Evolutionary conservation across 1,284 basidiomycete species (phyloP), one percentile per base, ranked within the genome.

Genomic region (Nidula niveotomentosa): DNA sequence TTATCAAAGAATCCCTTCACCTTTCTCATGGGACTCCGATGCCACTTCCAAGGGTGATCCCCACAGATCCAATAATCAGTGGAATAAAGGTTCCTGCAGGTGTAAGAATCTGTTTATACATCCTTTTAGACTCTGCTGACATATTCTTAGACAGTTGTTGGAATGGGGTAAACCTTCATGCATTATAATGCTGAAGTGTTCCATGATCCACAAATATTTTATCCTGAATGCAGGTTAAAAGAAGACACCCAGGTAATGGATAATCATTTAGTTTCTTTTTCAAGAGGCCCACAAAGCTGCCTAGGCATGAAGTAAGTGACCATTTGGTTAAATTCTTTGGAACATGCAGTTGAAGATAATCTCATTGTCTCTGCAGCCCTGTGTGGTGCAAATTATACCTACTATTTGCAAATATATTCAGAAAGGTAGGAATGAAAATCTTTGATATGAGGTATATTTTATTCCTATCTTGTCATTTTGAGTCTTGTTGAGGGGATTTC

Each of bases 321-420:
- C 4, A 30, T 30, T 5, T 30, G 30, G 30, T 30, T 44, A 2
- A 41, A 17, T 41, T 13, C 15, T 41, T 30, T 36, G 9, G 49
- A 30, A 5, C 30, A 33, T 30, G 7, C 41, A 8, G 6, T 23
- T 10, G 7, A 36, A 13, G 12, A 30, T 23, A 39, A n/a, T 15
- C 10, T 18, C 41, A 34, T 37, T 8, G 41, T 6, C 41, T 41
- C 34, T 47, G 3, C 52, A 77, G 74, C 54, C 62, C 76, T 17
- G 76, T 69, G 4, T 76, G 73, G 66, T 69, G 69, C 45, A 74
- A 76, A 55, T 52, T 77, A 35, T 76, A 75, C 51, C 56, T 74
- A 12, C 59, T 70, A 10, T 66, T 76, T 36, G 72, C 65, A 2
- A 67, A 69, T 51, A 39, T 76, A n/a, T 76, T 74, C 54, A 66